Conservation (phyloP, 2,329 filamentous ascomycete genomes). For the Rosellinia necatrix region DNA sequence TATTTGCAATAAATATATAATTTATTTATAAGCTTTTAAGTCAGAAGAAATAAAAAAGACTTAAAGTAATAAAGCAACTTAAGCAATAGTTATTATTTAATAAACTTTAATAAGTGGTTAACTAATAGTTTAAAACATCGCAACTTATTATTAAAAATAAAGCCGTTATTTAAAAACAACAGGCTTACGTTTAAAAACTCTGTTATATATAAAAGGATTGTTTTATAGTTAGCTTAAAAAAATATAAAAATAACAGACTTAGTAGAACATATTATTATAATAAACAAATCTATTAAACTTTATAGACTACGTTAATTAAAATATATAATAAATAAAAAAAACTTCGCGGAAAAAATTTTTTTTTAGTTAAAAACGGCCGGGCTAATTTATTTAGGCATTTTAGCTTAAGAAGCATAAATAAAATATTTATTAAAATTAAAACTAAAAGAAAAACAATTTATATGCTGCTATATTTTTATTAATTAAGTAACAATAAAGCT, state of each 20-base stretch:
- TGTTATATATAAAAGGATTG: conserved; percentile 9
- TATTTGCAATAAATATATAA: no score
- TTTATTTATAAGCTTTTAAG: no score
- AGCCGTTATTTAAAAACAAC: background rate
- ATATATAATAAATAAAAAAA: conserved; percentile 7
- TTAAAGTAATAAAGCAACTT: no score
- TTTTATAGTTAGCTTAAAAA: background rate
- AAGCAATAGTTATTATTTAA: no score
- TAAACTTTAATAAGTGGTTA: no score
- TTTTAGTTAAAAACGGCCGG: background rate
- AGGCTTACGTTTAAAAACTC: background rate
- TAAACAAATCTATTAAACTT: background rate
- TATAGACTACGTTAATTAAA: background rate
- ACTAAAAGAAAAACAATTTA: background rate
- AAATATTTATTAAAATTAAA: background rate
- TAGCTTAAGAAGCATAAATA: background rate
- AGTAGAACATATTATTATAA: conserved; percentile 5
- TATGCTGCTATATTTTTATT: background rate
- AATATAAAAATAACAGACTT: background rate
- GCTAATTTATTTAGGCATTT: background rate
- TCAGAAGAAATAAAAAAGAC: no score
- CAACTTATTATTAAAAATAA: background rate
- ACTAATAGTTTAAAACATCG: conserved; percentile 5
- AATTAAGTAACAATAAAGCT: conserved; percentile 9
- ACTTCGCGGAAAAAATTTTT: background rate